Evolutionary conservation across 805 yeast genomes (phyloP).

Genomic region (Lipomyces sp.): DNA sequence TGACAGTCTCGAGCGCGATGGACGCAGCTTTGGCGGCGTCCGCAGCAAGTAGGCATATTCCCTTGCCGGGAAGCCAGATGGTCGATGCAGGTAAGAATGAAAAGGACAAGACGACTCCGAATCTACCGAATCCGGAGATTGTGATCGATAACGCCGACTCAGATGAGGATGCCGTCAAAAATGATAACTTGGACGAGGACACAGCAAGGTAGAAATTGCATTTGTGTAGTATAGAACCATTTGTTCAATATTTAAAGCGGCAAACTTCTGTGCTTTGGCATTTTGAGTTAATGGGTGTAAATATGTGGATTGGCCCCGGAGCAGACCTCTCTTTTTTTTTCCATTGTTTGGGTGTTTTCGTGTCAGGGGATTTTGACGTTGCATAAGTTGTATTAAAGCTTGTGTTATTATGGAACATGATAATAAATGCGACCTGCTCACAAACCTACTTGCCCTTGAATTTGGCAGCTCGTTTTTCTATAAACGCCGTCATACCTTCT

Average conservation of each 20-base stretch:
- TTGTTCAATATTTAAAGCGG: neutral
- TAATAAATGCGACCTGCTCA: neutral
- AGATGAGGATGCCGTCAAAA: slow-evolving; percentile 1
- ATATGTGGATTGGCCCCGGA: slow-evolving; percentile 3
- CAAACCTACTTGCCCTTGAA: slow-evolving; percentile 31
- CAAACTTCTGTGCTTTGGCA: neutral
- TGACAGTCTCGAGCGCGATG: slow-evolving; percentile 24
- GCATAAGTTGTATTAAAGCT: neutral
- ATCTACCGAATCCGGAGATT: slow-evolving; percentile 19
- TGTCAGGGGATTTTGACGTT: neutral
- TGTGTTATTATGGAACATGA: neutral
- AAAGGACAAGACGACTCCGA: neutral
- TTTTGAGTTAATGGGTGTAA: neutral
- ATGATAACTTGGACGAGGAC: neutral
- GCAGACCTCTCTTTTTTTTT: neutral
- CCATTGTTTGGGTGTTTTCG: neutral
- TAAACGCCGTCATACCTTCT: slow-evolving; percentile 59
- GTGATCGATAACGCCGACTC: slow-evolving; percentile 22
- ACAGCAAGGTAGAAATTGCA: slow-evolving; percentile 4
- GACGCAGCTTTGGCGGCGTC: slow-evolving; percentile 25
- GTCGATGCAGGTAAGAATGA: neutral
- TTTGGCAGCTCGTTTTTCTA: slow-evolving; percentile 44
- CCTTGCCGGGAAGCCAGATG: neutral
- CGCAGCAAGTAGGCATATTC: slow-evolving; percentile 13
- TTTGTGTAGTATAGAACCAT: neutral